These are phyloP conservation scores for Ceratocystis papillata DNA, from an alignment of 2,329 filamentous ascomycete genomes.

Conservation along the genomic window DNA sequence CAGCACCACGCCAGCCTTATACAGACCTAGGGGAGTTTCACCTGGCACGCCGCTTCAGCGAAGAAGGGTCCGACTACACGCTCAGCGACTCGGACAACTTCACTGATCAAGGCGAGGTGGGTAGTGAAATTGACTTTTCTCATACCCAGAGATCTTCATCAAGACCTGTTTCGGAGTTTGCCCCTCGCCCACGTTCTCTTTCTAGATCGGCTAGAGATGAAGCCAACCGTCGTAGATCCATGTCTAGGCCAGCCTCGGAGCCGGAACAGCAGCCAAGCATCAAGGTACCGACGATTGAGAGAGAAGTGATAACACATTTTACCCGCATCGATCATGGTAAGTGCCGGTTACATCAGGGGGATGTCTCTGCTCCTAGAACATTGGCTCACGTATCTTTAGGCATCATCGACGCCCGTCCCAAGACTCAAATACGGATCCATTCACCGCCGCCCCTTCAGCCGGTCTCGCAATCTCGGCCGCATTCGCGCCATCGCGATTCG, in stretches of 20 bases:
- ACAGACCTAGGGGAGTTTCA: constrained; percentile 2
- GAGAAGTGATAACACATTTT: constrained; percentile 83
- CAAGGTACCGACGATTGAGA: constrained; percentile 67
- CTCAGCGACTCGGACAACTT: constrained; percentile 1
- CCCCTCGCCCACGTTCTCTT: not conserved
- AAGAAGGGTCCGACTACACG: constrained; percentile 10
- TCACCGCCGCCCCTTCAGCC: constrained; percentile 35
- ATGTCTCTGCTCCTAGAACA: not conserved
- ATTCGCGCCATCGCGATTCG: constrained; percentile 37
- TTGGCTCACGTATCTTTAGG: constrained; percentile 13
- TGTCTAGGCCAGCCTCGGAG: not conserved
- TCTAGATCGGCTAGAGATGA: not conserved
- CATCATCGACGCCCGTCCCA: constrained; percentile 34
- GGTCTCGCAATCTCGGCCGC: constrained; percentile 42
- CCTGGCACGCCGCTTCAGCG: not conserved
- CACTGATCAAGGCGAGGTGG: not conserved
- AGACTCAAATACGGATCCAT: constrained; percentile 27
- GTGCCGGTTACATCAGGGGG: constrained; percentile 28
- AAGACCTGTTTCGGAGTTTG: constrained; percentile 30
- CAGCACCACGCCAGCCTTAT: not conserved
- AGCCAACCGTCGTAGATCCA: not conserved
- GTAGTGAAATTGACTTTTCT: not conserved
- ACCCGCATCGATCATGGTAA: constrained; percentile 76
- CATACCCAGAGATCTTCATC: not conserved
- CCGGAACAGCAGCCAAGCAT: constrained; percentile 55